Evolutionary conservation across 1,139 yeast species (phyloP), one percentile per base, ranked within the genome.

Genomic region (Tardiomyces blankii): DNA sequence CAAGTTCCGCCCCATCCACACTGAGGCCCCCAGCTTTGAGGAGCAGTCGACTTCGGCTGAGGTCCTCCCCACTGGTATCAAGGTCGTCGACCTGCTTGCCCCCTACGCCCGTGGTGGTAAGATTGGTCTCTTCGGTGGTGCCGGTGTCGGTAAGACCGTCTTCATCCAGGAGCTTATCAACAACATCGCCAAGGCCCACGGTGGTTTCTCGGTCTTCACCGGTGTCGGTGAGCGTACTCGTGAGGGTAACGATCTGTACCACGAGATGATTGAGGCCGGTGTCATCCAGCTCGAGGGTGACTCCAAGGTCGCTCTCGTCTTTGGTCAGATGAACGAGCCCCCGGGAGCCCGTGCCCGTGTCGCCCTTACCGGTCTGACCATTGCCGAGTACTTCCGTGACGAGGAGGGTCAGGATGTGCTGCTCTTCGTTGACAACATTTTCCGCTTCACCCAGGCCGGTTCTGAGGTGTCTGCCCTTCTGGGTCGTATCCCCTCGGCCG

Each of bases 161-260:
- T 91, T 91, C 76, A 91, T 91, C 75, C 98, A 91, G 80, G 98
- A 91, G 78, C 82, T 91, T 78, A 91, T 91, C 74, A 89, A 91
- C 88, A 91, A 91, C 82, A 91, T 91, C 69, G 98, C 98, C 72
- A 91, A 89, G 81, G 98, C 98, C 65, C 98, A 91, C 73, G 98
- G 98, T 87, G 98, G 98, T 84, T 91, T 89, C 95, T 91, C 98
- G 51, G 98, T 91, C 61, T 91, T 91, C 84, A 85, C 96, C 66
- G 98, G 98, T 87, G 98, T 91, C 75, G 98, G 98, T 82, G 98
- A 91, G 79, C 86, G 98, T 79, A 91, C 98, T 77, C 93, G 98
- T 85, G 98, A 91, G 78, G 98, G 98, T 87, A 91, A 91, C 81
- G 98, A 91, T 83, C 82, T 91, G 75, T 91, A 91, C 94, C 94